These are phyloP conservation scores for Lactifluus echinatus DNA, from an alignment of 768 basidiomycete species.

Conservation along the genomic window DNA sequence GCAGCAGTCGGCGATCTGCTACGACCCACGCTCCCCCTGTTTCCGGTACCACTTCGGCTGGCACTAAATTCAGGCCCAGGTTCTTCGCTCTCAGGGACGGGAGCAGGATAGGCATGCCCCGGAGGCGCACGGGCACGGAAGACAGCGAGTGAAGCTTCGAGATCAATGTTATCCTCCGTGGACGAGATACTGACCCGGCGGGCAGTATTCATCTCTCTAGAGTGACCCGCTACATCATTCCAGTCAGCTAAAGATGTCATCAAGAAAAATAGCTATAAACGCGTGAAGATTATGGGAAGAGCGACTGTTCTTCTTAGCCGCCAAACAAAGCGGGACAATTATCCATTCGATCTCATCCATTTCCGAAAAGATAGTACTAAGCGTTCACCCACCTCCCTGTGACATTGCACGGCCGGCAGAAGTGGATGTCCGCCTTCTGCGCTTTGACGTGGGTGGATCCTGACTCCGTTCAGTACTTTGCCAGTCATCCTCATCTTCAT, in stretches of 20 bases:
- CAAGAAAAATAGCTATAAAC: background rate
- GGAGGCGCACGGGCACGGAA: conserved; percentile 9
- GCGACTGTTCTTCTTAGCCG: no score
- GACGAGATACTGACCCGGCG: conserved; percentile 21
- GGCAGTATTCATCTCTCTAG: conserved; percentile 20
- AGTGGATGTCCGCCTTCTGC: conserved; percentile 25
- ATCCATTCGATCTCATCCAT: background rate
- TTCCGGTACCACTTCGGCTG: background rate
- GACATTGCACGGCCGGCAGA: conserved; percentile 11
- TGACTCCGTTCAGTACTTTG: conserved; percentile 22
- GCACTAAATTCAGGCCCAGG: background rate
- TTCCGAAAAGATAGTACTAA: background rate
- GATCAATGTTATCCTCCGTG: conserved; percentile 22
- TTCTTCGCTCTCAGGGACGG: conserved; percentile 19
- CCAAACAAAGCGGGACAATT: background rate
- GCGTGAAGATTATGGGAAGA: no score
- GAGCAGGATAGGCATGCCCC: conserved; percentile 6
- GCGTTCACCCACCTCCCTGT: conserved; percentile 11
- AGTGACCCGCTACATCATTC: conserved; percentile 4
- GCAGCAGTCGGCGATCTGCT: conserved; percentile 15
- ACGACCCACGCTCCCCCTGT: conserved; percentile 3
- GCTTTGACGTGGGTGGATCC: conserved; percentile 30
- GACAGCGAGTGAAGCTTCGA: conserved; percentile 26
- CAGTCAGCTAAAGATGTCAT: conserved; percentile 2
- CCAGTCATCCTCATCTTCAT: conserved; percentile 43